Percentiles rank a stretch among this genome's conserved stretches.
These are phyloP conservation scores for Carallia brachiata DNA, from an alignment of 345 rosid species.

Conservation along the genomic window DNA sequence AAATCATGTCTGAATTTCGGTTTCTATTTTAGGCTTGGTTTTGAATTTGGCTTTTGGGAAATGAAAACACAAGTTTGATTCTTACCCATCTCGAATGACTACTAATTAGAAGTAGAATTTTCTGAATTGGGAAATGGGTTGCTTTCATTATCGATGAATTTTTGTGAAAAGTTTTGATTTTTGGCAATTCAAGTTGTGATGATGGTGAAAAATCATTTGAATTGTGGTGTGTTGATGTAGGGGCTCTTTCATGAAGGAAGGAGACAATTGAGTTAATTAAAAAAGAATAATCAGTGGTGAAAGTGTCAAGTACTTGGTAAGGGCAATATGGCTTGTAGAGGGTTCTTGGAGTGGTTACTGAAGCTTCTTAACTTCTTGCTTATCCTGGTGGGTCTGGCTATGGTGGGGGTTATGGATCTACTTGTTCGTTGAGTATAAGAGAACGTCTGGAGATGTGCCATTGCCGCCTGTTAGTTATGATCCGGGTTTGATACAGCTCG, in stretches of 20 bases:
- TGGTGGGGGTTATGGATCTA: constrained; percentile 94
- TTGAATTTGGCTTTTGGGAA: too few relatives aligned
- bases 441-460: constrained; percentile 30
- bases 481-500: constrained; percentile 46
- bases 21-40: not conserved
- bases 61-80: too few relatives aligned
- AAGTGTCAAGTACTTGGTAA: not conserved
- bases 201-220: not conserved
- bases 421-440: constrained; percentile 74
- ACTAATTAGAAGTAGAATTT: too few relatives aligned
- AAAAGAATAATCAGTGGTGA: not conserved
- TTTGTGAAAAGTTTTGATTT: too few relatives aligned
- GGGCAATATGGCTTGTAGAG: constrained; percentile 70
- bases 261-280: constrained; percentile 10
- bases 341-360: constrained; percentile 73
- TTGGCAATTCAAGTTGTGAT: too few relatives aligned
- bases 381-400: constrained; percentile 75
- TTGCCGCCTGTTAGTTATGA: constrained; percentile 31
- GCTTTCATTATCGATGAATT: too few relatives aligned
- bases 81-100: too few relatives aligned
- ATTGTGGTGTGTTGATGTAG: constrained; percentile 2
- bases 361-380: constrained; percentile 81
- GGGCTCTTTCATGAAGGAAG: constrained; percentile 11
- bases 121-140: too few relatives aligned
- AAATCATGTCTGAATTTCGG: not conserved